A percentile compares a stretch with the other conserved stretches of the same genome.
phyloP scores from a whole-genome alignment of 257 asterid species.

The Solanum dulcamara region DNA sequence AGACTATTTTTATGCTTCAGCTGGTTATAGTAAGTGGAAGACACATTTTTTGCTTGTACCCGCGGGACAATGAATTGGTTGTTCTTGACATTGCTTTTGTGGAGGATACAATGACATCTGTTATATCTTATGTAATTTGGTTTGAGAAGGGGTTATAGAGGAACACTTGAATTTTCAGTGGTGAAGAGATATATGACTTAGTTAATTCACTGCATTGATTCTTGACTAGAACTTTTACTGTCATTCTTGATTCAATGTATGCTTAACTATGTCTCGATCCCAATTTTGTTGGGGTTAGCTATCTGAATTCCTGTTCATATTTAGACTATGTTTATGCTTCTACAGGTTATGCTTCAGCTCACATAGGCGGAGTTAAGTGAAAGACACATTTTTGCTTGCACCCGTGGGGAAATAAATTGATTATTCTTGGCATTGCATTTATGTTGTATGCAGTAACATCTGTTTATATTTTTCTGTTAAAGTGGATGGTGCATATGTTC shows the following conservation, averaged over 20 bases:
- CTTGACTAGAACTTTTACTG: background rate
- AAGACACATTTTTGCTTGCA: background rate
- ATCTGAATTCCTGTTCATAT: background rate
- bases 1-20: background rate
- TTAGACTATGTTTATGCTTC: background rate
- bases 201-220: background rate
- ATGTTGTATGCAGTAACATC: background rate
- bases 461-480: background rate
- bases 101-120: background rate
- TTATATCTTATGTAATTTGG: background rate
- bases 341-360: background rate
- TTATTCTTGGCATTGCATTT: background rate
- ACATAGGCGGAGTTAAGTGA: background rate
- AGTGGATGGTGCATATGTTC: background rate
- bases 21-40: background rate
- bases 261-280: background rate
- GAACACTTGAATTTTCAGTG: background rate
- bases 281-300: background rate
- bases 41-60: background rate
- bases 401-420: background rate
- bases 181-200: background rate
- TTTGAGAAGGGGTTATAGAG: background rate
- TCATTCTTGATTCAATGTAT: background rate
- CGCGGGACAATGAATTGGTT: background rate
- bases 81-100: background rate